These are phyloP conservation scores for Coleophoma eucalyptorum DNA, from an alignment of 2,329 filamentous ascomycete species.

Conservation along the genomic window DNA sequence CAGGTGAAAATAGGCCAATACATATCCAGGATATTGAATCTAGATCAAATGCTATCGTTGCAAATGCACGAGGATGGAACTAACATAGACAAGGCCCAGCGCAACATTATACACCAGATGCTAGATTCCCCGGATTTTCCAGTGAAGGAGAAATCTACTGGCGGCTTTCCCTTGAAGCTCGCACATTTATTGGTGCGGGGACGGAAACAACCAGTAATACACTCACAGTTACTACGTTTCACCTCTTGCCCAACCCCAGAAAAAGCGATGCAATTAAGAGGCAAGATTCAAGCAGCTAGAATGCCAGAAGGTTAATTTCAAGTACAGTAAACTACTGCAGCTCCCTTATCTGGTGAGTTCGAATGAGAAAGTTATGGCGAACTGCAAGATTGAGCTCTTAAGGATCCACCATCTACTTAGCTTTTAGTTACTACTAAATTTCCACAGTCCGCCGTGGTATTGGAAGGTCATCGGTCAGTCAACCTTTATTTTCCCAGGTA, in stretches of 20 bases:
- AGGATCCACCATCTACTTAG: too few relatives aligned
- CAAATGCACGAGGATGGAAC: neutral
- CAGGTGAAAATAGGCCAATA: too few relatives aligned
- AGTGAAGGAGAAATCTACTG: conserved; percentile 9
- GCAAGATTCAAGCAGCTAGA: conserved; percentile 13
- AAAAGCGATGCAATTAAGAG: conserved; percentile 10
- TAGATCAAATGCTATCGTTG: conserved; percentile 1
- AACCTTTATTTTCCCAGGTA: too few relatives aligned
- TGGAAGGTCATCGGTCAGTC: conserved; percentile 12
- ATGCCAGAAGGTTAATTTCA: conserved; percentile 3
- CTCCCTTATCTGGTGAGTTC: conserved; percentile 12
- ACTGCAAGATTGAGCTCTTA: too few relatives aligned
- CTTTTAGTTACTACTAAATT: neutral
- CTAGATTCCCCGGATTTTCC: conserved; percentile 7
- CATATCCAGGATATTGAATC: conserved; percentile 1
- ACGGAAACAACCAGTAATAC: conserved; percentile 21
- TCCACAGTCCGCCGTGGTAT: conserved; percentile 7
- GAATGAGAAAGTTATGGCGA: neutral
- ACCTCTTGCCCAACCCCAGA: conserved; percentile 14
- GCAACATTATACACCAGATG: conserved; percentile 12
- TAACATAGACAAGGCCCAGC: neutral
- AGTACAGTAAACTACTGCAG: conserved; percentile 15
- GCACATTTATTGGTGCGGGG: conserved; percentile 19
- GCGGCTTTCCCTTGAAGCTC: conserved; percentile 16
- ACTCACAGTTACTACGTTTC: conserved; percentile 12